A percentile compares a stretch with the other conserved stretches of the same genome.
phyloP scores from a whole-genome alignment of 495 filamentous ascomycete genomes.

The Aspergillus bertholletiae region DNA sequence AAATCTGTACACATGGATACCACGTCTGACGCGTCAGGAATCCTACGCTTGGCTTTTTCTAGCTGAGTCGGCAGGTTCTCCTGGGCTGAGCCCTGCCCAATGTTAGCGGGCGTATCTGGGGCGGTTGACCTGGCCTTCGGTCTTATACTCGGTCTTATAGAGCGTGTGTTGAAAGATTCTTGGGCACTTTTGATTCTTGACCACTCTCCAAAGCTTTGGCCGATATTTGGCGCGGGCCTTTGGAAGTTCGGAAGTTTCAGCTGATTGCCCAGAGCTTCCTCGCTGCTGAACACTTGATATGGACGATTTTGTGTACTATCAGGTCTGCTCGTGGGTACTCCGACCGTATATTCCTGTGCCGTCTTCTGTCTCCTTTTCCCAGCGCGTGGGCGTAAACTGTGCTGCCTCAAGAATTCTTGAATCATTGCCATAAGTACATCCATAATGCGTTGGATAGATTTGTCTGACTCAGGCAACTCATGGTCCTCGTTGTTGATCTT shows the following conservation, averaged over 20 bases:
- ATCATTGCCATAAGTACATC: constrained; percentile 62
- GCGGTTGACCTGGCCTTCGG: too few species aligned
- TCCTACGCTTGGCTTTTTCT: background rate
- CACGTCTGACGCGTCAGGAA: background rate
- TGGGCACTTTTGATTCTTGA: constrained; percentile 63
- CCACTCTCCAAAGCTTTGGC: constrained; percentile 55
- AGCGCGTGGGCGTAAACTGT: constrained; percentile 55
- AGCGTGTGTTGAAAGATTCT: background rate
- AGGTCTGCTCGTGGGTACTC: background rate
- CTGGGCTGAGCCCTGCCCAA: background rate
- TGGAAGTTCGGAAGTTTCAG: constrained; percentile 36
- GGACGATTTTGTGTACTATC: background rate
- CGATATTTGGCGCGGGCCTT: constrained; percentile 11
- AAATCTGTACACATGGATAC: background rate
- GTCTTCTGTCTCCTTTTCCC: constrained; percentile 14
- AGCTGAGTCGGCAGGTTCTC: background rate
- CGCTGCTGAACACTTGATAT: constrained; percentile 8
- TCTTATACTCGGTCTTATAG: background rate
- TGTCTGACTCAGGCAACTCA: constrained; percentile 37
- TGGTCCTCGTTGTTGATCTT: constrained; percentile 15
- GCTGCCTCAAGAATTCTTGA: constrained; percentile 63
- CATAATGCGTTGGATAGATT: constrained; percentile 47
- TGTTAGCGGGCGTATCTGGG: too few species aligned
- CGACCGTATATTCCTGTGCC: background rate
- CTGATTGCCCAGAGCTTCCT: constrained; percentile 22